A percentile compares a stretch with the other conserved stretches of the same genome.
These are phyloP conservation scores for Phalaenopsis equestris DNA, from an alignment of 106 monocot genomes.

Conservation along the genomic window DNA sequence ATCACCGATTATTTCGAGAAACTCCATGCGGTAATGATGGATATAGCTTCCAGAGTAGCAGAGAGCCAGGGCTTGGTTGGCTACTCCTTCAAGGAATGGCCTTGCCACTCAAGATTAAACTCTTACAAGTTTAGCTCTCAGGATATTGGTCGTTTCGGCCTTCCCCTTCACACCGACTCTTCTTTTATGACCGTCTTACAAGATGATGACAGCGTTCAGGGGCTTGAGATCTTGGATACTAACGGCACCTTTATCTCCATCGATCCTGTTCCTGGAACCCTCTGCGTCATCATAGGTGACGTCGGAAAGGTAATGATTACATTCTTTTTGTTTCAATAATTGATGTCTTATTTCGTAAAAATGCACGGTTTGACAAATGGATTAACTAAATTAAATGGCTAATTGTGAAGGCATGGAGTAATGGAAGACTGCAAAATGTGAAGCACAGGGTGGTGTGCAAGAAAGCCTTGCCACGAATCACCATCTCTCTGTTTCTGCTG, in stretches of 20 bases:
- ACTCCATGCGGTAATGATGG: constrained; percentile 23
- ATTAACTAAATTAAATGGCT: too few relatives aligned
- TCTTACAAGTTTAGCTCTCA: constrained; percentile 29
- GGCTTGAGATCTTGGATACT: constrained; percentile 45
- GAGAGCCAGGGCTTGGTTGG: constrained; percentile 31
- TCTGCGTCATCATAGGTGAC: constrained; percentile 55
- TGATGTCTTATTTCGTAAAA: too few relatives aligned
- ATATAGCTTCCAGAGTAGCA: constrained; percentile 33
- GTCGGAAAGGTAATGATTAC: constrained; percentile 33
- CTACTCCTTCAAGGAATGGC: constrained; percentile 35
- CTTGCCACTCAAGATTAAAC: constrained; percentile 42
- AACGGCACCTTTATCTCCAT: constrained; percentile 26
- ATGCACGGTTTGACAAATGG: too few relatives aligned
- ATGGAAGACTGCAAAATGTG: constrained; percentile 48
- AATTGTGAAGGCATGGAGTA: constrained; percentile 42
- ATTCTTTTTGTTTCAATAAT: too few relatives aligned
- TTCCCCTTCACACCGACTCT: constrained; percentile 47
- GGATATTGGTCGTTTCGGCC: constrained; percentile 37
- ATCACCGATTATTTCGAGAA: constrained; percentile 26
- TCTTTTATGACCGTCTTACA: constrained; percentile 55
- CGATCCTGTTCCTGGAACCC: constrained; percentile 42
- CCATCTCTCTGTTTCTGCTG: constrained; percentile 43
- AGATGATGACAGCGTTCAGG: constrained; percentile 51
- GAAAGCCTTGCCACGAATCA: constrained; percentile 22
- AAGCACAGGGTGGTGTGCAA: constrained; percentile 56